These are phyloP conservation scores for Pichia gijzeniarum DNA, from an alignment of 805 yeast species.

Conservation along the genomic window DNA sequence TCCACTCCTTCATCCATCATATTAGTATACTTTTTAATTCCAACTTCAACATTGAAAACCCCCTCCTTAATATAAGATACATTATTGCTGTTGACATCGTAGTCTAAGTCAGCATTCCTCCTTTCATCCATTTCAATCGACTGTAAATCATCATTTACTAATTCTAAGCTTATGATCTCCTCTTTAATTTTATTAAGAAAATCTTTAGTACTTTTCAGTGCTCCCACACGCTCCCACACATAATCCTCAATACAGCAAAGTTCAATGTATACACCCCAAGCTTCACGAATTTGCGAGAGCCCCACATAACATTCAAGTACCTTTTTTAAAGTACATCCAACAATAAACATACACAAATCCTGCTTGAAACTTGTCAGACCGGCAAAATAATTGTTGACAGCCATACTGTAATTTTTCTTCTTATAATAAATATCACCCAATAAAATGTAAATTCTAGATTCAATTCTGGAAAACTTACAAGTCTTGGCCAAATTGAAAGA, in stretches of 20 bases:
- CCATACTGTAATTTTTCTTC: constrained; percentile 31
- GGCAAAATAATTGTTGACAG: constrained; percentile 36
- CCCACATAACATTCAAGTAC: constrained; percentile 35
- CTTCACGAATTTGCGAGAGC: constrained; percentile 28
- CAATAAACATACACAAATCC: constrained; percentile 37
- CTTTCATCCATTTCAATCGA: background rate
- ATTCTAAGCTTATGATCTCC: constrained; percentile 3
- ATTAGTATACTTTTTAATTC: constrained; percentile 6
- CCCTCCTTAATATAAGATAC: constrained; percentile 2
- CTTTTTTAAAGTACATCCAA: constrained; percentile 30
- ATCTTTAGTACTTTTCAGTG: background rate
- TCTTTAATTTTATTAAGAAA: background rate
- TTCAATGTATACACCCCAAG: constrained; percentile 30
- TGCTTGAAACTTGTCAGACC: constrained; percentile 33
- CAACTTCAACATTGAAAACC: constrained; percentile 4
- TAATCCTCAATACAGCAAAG: constrained; percentile 16
- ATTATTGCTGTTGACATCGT: background rate
- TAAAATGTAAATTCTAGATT: constrained; percentile 40
- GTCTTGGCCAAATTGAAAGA: constrained; percentile 32
- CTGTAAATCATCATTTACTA: constrained; percentile 4
- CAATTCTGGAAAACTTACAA: constrained; percentile 32
- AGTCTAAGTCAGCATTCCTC: background rate
- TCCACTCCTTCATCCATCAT: constrained; percentile 11
- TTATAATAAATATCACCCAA: constrained; percentile 43
- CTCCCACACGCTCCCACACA: background rate